Conservation (phyloP, 2,329 filamentous ascomycete species). For the Penicillium brevicompactum region DNA sequence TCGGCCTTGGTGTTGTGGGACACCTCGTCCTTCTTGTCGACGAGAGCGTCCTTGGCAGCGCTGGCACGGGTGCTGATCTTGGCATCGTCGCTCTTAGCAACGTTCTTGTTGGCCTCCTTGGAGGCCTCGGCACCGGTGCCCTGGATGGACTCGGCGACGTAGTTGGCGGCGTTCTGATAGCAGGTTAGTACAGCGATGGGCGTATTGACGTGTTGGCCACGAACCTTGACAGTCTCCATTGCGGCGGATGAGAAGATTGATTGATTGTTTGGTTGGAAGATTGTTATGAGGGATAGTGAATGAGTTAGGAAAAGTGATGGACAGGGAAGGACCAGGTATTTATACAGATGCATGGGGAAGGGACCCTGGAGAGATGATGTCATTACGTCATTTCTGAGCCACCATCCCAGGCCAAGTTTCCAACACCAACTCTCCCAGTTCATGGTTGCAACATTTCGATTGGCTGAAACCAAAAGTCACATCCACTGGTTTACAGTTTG, state of each 20-base stretch:
- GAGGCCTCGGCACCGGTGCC: slow-evolving; percentile 57
- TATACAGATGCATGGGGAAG: not conserved
- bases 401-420: not conserved
- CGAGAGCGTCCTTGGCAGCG: slow-evolving; percentile 54
- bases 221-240: slow-evolving; percentile 26
- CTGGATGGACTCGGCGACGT: slow-evolving; percentile 67
- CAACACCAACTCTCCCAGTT: not conserved
- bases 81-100: slow-evolving; percentile 64
- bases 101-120: slow-evolving; percentile 71
- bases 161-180: slow-evolving; percentile 62
- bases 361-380: not conserved
- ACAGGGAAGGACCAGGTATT: not conserved
- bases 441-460: not conserved
- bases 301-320: not conserved
- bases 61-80: slow-evolving; percentile 55
- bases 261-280: not conserved
- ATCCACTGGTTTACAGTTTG: not conserved
- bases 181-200: not conserved
- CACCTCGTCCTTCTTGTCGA: slow-evolving; percentile 57
- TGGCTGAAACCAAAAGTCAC: not conserved
- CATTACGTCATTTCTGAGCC: slow-evolving; percentile 1
- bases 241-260: not conserved
- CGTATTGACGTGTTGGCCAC: not conserved
- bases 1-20: slow-evolving; percentile 48
- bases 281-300: not conserved